Conservation (phyloP, 345 rosid species). For the Eucalyptus pauciflora region DNA sequence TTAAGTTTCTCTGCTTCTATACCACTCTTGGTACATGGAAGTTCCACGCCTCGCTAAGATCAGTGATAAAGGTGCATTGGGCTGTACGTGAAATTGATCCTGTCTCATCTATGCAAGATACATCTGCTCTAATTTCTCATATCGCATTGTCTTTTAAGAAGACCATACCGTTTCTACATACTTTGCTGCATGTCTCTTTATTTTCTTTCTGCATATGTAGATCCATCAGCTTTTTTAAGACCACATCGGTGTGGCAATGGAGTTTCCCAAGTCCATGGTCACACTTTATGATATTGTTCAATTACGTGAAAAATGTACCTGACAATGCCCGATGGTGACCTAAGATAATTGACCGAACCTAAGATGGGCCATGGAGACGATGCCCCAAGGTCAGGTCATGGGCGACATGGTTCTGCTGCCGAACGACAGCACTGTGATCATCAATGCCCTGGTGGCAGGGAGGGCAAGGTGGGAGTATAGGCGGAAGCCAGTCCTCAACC, state of each 20-base stretch:
- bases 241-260: neutral
- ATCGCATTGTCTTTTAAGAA: neutral
- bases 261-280: constrained; percentile 13
- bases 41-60: neutral
- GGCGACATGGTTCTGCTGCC: constrained; percentile 58
- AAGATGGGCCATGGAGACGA: constrained; percentile 37
- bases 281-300: constrained; percentile 26
- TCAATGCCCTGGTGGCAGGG: constrained; percentile 39
- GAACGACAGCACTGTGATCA: constrained; percentile 32
- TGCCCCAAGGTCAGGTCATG: constrained; percentile 50
- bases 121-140: neutral
- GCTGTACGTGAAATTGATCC: neutral
- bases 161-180: too few species aligned
- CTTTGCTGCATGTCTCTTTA: neutral
- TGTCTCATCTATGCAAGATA: neutral
- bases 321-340: constrained; percentile 24
- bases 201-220: neutral
- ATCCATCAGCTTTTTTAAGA: neutral
- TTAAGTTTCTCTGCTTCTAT: neutral
- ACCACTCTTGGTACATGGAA: neutral
- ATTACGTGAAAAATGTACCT: constrained; percentile 24
- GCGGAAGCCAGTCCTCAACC: constrained; percentile 23
- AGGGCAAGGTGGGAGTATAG: constrained; percentile 36
- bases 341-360: constrained; percentile 24
- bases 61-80: neutral